phyloP scores from a whole-genome alignment of 345 rosid genomes.

The Populus nigra region DNA sequence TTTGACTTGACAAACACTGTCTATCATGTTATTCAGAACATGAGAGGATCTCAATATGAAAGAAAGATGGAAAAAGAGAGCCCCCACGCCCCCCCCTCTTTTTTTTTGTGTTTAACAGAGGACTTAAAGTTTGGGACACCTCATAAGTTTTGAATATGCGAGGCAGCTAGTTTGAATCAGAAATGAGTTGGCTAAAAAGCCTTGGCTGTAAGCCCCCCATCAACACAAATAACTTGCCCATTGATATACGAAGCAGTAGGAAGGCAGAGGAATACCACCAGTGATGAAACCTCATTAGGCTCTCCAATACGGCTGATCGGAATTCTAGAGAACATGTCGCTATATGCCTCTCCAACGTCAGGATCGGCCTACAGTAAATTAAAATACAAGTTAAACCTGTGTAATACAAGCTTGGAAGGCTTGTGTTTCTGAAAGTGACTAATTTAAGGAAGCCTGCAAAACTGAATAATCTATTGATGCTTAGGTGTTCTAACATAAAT shows the following conservation, averaged over 20 bases:
- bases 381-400: neutral
- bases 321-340: neutral
- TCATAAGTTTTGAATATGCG: too few species aligned
- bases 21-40: too few species aligned
- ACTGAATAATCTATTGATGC: neutral
- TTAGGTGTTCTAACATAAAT: neutral
- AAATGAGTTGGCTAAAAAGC: constrained; percentile 1
- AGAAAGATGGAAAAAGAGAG: too few species aligned
- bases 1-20: too few species aligned
- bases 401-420: neutral
- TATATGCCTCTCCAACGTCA: neutral
- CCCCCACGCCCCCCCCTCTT: too few species aligned
- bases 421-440: too few species aligned
- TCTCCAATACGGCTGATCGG: neutral
- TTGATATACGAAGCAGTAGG: constrained; percentile 19
- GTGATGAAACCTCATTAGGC: constrained; percentile 11
- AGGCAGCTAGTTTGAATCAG: neutral
- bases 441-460: too few species aligned
- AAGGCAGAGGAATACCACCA: constrained; percentile 17
- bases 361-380: constrained; percentile 1
- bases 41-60: too few species aligned
- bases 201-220: constrained; percentile 9
- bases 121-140: too few species aligned
- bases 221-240: constrained; percentile 10
- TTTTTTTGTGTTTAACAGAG: too few species aligned